Conservation (phyloP, 495 filamentous ascomycete species). For the Annulohypoxylon bovei region DNA sequence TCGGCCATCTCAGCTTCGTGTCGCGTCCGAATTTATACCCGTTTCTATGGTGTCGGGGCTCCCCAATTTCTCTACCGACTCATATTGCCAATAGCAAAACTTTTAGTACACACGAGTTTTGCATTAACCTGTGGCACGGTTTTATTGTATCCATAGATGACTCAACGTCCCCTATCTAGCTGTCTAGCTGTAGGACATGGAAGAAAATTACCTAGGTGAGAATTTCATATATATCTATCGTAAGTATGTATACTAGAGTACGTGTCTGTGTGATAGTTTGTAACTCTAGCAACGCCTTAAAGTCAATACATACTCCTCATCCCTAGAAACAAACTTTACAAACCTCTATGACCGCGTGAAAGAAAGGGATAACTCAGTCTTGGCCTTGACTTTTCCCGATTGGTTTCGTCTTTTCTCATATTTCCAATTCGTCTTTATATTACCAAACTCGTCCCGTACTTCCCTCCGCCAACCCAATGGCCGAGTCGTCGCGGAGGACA, state of each 20-base stretch:
- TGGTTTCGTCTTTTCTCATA: not conserved
- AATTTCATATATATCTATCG: not conserved
- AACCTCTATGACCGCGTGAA: slow-evolving; percentile 4
- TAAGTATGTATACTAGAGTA: not conserved
- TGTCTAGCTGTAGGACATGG: not conserved
- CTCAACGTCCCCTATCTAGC: not conserved
- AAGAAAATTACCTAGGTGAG: not conserved
- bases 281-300: not conserved
- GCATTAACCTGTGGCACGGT: not conserved
- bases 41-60: slow-evolving; percentile 20
- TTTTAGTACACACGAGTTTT: not conserved
- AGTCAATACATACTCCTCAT: not conserved
- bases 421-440: slow-evolving; percentile 4
- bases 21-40: slow-evolving; percentile 27
- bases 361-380: slow-evolving; percentile 2
- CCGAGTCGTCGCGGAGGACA: slow-evolving; percentile 31
- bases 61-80: slow-evolving; percentile 23
- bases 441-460: not conserved
- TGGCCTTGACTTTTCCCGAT: slow-evolving; percentile 11
- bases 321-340: not conserved
- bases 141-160: not conserved
- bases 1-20: slow-evolving; percentile 22
- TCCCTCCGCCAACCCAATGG: slow-evolving; percentile 18
- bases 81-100: not conserved
- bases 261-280: not conserved